Base-by-base conservation (phyloP, 345 rosid genomes). In the Bruguiera gymnorhiza region DNA sequence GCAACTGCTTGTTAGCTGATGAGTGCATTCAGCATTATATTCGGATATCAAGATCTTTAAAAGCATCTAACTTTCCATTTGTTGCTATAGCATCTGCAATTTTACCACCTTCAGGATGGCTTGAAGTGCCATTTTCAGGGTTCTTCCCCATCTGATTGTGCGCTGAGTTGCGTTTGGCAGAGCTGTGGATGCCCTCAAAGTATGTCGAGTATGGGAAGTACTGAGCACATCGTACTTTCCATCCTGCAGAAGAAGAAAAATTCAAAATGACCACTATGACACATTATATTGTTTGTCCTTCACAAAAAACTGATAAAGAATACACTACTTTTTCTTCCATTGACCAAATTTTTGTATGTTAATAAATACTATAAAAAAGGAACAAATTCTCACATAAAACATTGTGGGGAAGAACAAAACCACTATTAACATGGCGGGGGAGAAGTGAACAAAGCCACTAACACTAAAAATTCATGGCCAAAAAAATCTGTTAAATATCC, bases 31-130 rank as follows among this genome's bases (percentile, higher is more conserved):
- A 24, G 61, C 43, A 53, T 65, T 19, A 50, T 18, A 10, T 55
- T 73, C 57, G 34, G 72, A 78, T 43, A 36, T 65, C 55, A 9
- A 78, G 74, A 54, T 69, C 72, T 55, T 73, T 74, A 15, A 78
- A 70, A 43, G 89, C 84, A 75, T 86, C 91, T 0, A 92, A 67
- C 71, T 90, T 81, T 68, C 99, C 99, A 82, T 95, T 92, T 73
- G 84, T 82, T n/a, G 78, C 54, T 60, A 79, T 57, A 30, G 78
- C 72, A 64, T 84, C 83, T 64, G 82, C 79, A 65, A 64, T 61
- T 66, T 65, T 60, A 76, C 81, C 75, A 74, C 75, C 78, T 55
- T 74, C 83, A 39, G 81, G 70, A 72, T 80, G 84, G 76, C 66
- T 69, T 26, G 73, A 27, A 62, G 72, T 81, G 5, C 96, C 97